Evolutionary conservation across 495 filamentous ascomycete species (phyloP).

Genomic region (Trichoderma parareesei): DNA sequence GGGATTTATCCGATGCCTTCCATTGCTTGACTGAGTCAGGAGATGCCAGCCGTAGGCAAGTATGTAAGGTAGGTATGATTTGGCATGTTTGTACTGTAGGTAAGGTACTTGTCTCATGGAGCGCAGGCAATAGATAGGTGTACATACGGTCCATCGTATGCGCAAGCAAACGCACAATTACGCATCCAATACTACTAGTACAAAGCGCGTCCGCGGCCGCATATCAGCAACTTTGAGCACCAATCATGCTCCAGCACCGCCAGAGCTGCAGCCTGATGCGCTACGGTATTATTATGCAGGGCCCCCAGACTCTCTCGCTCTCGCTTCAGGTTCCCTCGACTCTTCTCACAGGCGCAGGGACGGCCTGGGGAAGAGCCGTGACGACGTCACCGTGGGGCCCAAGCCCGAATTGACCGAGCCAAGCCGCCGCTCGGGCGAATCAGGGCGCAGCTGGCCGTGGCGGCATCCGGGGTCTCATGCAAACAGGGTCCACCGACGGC

Average conservation of each 20-base stretch:
- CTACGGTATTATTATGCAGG: neutral
- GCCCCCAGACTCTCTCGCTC: neutral
- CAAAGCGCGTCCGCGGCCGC: too few species aligned
- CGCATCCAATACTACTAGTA: neutral
- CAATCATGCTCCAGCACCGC: neutral
- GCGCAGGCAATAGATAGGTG: neutral
- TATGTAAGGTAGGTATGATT: too few species aligned
- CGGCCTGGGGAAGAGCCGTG: neutral
- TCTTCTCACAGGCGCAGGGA: neutral
- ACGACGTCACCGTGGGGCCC: conserved; percentile 2
- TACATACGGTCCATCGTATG: neutral
- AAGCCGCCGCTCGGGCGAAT: neutral
- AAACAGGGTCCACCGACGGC: neutral
- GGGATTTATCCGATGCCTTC: neutral
- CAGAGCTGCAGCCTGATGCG: neutral
- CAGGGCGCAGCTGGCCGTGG: neutral
- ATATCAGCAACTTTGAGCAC: too few species aligned
- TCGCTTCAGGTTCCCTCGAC: neutral
- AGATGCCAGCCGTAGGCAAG: too few species aligned
- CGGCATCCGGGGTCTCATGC: neutral
- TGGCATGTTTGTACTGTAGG: too few species aligned
- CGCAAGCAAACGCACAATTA: neutral
- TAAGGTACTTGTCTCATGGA: neutral
- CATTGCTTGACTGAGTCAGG: too few species aligned
- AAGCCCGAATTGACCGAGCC: conserved; percentile 3